Conservation (phyloP, 163 green algal species). For the Chlorella variabilis region DNA sequence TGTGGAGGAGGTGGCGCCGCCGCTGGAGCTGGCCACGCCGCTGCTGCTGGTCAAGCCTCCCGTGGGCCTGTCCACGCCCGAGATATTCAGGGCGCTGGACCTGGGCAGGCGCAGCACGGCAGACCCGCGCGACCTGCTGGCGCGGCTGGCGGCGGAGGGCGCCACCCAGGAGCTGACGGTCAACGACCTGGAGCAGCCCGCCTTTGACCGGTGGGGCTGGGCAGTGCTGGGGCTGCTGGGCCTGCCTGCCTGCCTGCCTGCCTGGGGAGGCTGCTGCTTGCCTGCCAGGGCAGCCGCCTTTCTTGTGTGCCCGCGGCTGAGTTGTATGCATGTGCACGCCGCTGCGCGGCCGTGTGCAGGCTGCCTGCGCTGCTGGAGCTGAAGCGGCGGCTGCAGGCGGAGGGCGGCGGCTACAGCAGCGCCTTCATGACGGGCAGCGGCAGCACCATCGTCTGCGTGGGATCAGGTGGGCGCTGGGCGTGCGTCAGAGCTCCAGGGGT, state of each 20-base stretch:
- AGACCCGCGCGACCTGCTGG: constrained; percentile 78
- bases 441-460: constrained; percentile 90
- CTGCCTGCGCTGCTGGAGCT: constrained; percentile 84
- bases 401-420: constrained; percentile 63
- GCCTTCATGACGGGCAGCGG: constrained; percentile 99
- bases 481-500: too few species aligned
- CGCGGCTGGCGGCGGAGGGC: constrained; percentile 41
- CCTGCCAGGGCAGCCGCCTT: too few species aligned
- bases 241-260: too few species aligned
- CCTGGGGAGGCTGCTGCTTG: too few species aligned
- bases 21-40: constrained; percentile 81
- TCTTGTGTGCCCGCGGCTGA: too few species aligned
- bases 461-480: constrained; percentile 59
- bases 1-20: constrained; percentile 89
- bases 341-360: constrained; percentile 41
- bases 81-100: constrained; percentile 89
- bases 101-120: constrained; percentile 63
- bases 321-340: too few species aligned
- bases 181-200: constrained; percentile 95
- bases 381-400: constrained; percentile 61
- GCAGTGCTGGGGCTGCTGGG: background rate
- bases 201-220: constrained; percentile 79
- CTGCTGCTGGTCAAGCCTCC: constrained; percentile 93
- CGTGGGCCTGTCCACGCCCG: constrained; percentile 82
- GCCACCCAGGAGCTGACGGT: constrained; percentile 73